Evolutionary conservation across 2,329 filamentous ascomycete genomes (phyloP).

Genomic region (Diaporthe citri): DNA sequence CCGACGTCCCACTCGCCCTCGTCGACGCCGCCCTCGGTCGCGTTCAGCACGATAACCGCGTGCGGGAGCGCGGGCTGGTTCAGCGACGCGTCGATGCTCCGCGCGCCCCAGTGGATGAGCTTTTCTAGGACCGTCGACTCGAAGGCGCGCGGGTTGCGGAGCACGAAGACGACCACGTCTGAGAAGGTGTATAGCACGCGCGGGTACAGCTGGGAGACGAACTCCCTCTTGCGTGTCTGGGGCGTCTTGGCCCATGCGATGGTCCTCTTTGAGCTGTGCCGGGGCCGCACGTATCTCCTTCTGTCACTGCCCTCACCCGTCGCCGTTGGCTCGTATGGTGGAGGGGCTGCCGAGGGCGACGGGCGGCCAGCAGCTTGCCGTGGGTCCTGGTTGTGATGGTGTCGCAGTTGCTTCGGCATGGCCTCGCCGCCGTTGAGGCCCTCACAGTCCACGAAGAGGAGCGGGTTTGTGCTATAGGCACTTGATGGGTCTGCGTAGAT

Average conservation of each 20-base stretch:
- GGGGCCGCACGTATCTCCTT: not conserved
- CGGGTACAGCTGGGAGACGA: constrained; percentile 53
- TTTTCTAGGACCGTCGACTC: constrained; percentile 48
- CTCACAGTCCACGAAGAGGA: constrained; percentile 21
- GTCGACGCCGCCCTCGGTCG: constrained; percentile 53
- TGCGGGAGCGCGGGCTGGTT: constrained; percentile 68
- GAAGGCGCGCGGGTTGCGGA: constrained; percentile 46
- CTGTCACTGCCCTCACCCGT: too few relatives aligned
- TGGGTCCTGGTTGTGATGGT: constrained; percentile 10
- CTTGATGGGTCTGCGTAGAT: constrained; percentile 26
- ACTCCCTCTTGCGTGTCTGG: constrained; percentile 46
- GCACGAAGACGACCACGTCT: constrained; percentile 56
- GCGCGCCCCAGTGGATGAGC: constrained; percentile 60
- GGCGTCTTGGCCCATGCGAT: constrained; percentile 46
- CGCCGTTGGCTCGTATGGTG: not conserved
- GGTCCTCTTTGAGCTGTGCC: not conserved
- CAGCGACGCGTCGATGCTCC: constrained; percentile 60
- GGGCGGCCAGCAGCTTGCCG: not conserved
- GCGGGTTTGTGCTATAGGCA: not conserved
- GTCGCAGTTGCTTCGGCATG: constrained; percentile 7
- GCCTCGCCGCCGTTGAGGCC: constrained; percentile 24
- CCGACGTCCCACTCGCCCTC: constrained; percentile 53
- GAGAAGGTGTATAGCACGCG: constrained; percentile 56
- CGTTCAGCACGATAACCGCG: constrained; percentile 66
- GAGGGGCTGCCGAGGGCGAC: not conserved